A percentile compares a stretch with the other conserved stretches of the same genome.
These are phyloP conservation scores for Chytridium lagenaria DNA, from an alignment of 371 early-diverging fungal species.

Conservation along the genomic window DNA sequence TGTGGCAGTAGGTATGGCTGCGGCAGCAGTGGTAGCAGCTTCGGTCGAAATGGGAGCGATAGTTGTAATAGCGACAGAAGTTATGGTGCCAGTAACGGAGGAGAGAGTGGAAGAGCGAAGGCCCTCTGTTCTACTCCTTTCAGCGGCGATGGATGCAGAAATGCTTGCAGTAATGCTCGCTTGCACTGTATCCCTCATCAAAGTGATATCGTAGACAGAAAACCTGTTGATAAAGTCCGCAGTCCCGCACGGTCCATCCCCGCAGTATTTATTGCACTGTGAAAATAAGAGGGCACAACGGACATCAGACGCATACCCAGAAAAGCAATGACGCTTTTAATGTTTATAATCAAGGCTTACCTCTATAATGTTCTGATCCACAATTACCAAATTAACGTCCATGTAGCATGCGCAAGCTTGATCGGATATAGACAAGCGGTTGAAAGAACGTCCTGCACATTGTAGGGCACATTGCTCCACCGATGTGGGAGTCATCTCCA, in stretches of 20 bases:
- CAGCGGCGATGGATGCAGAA: neutral
- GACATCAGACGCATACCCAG: too few relatives aligned
- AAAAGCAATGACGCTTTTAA: too few relatives aligned
- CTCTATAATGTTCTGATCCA: neutral
- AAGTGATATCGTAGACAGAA: neutral
- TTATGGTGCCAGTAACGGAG: too few relatives aligned
- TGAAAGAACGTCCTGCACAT: neutral
- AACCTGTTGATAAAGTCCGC: neutral
- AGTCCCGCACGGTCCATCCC: conserved; percentile 1
- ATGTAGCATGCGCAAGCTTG: neutral
- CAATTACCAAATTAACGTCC: neutral
- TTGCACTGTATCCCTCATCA: neutral
- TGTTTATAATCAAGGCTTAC: neutral
- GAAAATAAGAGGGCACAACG: neutral
- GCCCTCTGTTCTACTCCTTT: neutral
- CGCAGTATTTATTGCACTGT: neutral
- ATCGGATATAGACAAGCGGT: neutral
- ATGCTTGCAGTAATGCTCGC: conserved; percentile 1
- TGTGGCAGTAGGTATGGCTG: neutral
- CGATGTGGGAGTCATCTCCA: neutral
- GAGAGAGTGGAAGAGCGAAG: too few relatives aligned
- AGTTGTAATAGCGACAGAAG: too few relatives aligned
- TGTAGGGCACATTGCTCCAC: neutral
- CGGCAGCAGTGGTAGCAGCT: neutral
- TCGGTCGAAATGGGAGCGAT: neutral